Base-by-base conservation (phyloP, 805 yeast species). In the Ogataea neopini region DNA sequence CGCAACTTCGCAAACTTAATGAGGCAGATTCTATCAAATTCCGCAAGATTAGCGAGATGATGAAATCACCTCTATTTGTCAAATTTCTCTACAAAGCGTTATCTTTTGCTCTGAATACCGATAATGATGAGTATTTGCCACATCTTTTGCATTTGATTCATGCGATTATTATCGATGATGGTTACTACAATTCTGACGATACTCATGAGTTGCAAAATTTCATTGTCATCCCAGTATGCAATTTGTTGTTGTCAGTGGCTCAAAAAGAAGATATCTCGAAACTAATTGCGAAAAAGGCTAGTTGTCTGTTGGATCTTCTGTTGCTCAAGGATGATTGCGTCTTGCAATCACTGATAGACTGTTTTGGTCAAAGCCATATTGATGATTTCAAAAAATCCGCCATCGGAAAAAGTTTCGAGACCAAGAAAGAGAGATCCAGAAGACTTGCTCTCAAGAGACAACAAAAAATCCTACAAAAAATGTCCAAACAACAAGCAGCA, bases 131-230 rank as follows among this genome's bases (percentile, higher is more conserved):
- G 0, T 83, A 71, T 56, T 63, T 84, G 29, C 77, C 81, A 14
- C 81, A 79, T 36, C 58, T 83, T n/a, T 70, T 87, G 32, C 94
- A 86, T 61, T 70, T 87, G 42, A 53, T 84, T 2, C 89, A 86
- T 67, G 91, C 87, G 5, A 70, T 83, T 6, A 58, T 86, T 15
- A 42, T 66, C 15, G 70, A 60, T 52, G 59, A 54, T 37, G 41
- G 49, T 2, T 28, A 47, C 7, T 42, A 53, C 35, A 67, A 74
- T 36, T 53, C 75, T 19, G 70, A 74, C 26, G 74, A 73, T n/a
- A 57, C 67, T 2, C 59, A 59, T 49, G 57, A 57, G 1, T 48
- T 68, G 23, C 34, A 53, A 17, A 43, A 51, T 17, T 81, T 77
- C 50, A 63, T 78, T n/a, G 67, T 69, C 19, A 77, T 80, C 38